These are phyloP conservation scores for Diversispora eburnea DNA, from an alignment of 192 early-diverging fungal species.

Conservation along the genomic window DNA sequence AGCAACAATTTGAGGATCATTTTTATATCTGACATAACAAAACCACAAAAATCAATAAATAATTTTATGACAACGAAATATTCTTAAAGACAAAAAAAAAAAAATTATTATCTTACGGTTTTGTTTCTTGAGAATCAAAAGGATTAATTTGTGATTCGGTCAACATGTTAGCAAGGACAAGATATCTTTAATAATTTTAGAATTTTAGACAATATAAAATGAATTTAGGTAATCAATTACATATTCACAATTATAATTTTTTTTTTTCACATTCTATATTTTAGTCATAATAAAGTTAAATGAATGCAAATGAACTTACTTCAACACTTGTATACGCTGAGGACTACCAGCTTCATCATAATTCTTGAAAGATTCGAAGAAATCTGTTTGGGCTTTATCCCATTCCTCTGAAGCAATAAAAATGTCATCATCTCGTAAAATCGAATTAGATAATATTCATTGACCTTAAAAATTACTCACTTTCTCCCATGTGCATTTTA, in stretches of 20 bases:
- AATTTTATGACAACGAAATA: slow-evolving; percentile 5
- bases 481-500: slow-evolving; percentile 97
- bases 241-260: neutral
- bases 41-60: neutral
- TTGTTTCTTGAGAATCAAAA: slow-evolving; percentile 96
- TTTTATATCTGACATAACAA: slow-evolving; percentile 66
- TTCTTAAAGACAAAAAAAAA: neutral
- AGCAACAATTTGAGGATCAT: slow-evolving; percentile 86
- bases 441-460: neutral
- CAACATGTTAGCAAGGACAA: slow-evolving; percentile 95
- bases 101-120: slow-evolving; percentile 66
- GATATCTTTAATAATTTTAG: slow-evolving; percentile 49
- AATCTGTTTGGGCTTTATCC: slow-evolving; percentile 88
- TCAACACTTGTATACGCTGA: slow-evolving; percentile 89
- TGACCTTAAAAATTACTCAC: slow-evolving; percentile 36
- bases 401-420: slow-evolving; percentile 62
- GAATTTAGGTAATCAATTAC: neutral
- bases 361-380: slow-evolving; percentile 97
- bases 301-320: slow-evolving; percentile 47
- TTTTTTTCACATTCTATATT: neutral
- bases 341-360: slow-evolving; percentile 95
- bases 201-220: neutral
- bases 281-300: too few species aligned
- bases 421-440: neutral
- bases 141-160: slow-evolving; percentile 94